Base-by-base conservation (phyloP, 345 rosid genomes). In the Populus euphratica region DNA sequence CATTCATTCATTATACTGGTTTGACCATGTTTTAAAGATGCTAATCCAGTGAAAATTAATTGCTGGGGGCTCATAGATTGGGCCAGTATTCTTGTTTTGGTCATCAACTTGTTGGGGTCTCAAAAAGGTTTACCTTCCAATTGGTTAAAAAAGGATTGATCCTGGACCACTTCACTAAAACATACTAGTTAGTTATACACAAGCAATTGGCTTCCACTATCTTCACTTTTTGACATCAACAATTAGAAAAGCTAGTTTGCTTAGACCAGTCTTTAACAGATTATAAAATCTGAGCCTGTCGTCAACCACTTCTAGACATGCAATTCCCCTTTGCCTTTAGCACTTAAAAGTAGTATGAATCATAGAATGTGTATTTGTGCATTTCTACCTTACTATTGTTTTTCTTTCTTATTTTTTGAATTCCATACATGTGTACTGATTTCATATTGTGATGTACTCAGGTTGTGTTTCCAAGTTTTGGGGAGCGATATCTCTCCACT, bases 391-490 rank as follows among this genome's bases (percentile, higher is more conserved):
- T 66, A 5, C 5, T 23, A 20, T 20, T n/a, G 43, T 41, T 29
- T 29, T 16, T 21, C 14, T 5, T 47, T 27, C 0, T 25, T n/a
- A n/a, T n/a, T 21, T 25, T 20, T 64, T 47, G 12, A 27, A 62
- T 14, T 61, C 12, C 38, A 7, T 72, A 2, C 5, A 44, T 6
- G 54, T 73, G 8, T 49, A 52, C 73, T 78, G 6, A 41, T 73
- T 5, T 23, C 36, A 27, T 43, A 8, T 36, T 61, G 62, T 36
- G n/a, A 43, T 76, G 41, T 36, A 74, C 74, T 74, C 90, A 93
- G 99, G 98, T 92, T 79, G 95, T 93, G 65, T 92, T 96, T 65
- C 99, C 98, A 2, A 96, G 98, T 89, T 92, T 96, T 13, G 97
- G 99, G 3, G 99, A 96, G 77, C 88, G 97, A 69, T 93, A 96